A percentile compares a stretch with the other conserved stretches of the same genome.
Conservation (phyloP, 2,329 filamentous ascomycete genomes). For the Lachnellula subtilissima region DNA sequence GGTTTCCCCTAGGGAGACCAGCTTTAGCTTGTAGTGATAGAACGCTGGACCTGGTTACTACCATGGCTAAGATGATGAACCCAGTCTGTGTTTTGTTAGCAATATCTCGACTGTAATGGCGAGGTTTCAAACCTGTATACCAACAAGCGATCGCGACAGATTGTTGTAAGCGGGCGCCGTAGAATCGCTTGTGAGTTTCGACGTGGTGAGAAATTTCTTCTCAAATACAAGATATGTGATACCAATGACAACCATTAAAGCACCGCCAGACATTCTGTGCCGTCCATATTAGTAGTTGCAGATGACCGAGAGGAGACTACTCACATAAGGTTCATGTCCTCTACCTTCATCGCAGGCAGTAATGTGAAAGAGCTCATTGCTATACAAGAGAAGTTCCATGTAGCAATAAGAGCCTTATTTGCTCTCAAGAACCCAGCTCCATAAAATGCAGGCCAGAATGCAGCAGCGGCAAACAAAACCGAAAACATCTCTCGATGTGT, state of each 20-base stretch:
- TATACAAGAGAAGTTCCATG: conserved; percentile 73
- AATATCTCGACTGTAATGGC: too few relatives aligned
- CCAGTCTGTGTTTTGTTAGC: conserved; percentile 45
- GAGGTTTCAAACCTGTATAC: conserved; percentile 52
- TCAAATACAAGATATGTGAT: conserved; percentile 77
- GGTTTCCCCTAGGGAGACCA: conserved; percentile 82
- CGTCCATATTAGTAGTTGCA: conserved; percentile 6
- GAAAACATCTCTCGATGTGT: conserved; percentile 87
- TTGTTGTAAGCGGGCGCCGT: conserved; percentile 36
- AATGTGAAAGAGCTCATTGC: conserved; percentile 90
- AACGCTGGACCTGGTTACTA: conserved; percentile 84
- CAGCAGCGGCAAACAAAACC: conserved; percentile 67
- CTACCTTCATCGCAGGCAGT: conserved; percentile 78
- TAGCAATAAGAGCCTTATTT: conserved; percentile 58
- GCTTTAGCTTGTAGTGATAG: conserved; percentile 77
- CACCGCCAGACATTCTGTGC: conserved; percentile 65
- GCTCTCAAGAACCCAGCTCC: conserved; percentile 66
- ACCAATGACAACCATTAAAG: conserved; percentile 72
- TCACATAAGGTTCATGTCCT: conserved; percentile 71
- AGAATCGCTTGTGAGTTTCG: conserved; percentile 23
- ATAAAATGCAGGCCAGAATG: conserved; percentile 73
- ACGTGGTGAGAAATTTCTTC: conserved; percentile 38
- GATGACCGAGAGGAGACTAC: conserved; percentile 25
- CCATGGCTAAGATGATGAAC: conserved; percentile 71
- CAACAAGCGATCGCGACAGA: conserved; percentile 56